Conservation (phyloP, 179 eudicot genomes). For the Gypsophila paniculata region DNA sequence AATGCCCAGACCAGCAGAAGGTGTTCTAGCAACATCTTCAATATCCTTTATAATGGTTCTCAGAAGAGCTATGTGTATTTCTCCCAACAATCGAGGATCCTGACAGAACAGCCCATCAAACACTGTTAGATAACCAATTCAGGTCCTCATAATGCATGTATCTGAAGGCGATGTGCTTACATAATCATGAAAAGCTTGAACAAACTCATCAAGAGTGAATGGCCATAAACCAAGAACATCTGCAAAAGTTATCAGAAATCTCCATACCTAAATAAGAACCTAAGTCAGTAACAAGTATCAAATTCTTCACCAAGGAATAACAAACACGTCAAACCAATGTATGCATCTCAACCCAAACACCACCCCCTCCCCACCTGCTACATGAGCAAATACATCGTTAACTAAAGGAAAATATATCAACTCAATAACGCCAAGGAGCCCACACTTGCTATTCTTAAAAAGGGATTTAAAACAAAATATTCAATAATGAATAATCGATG, state of each 20-base stretch:
- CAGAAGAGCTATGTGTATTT: constrained; percentile 74
- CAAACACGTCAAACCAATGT: neutral
- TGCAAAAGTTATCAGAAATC: constrained; percentile 69
- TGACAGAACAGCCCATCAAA: constrained; percentile 26
- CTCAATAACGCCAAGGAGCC: neutral
- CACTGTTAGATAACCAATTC: neutral
- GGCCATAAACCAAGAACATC: constrained; percentile 96
- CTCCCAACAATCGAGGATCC: constrained; percentile 82
- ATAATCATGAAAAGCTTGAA: constrained; percentile 85
- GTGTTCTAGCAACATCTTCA: constrained; percentile 85
- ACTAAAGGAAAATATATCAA: neutral
- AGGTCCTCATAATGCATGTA: constrained; percentile 7
- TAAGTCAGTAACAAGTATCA: neutral
- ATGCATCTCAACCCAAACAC: too few species aligned
- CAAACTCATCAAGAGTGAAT: constrained; percentile 84
- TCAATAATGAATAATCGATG: neutral
- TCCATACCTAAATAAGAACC: constrained; percentile 57
- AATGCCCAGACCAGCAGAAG: constrained; percentile 53
- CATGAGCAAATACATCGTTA: neutral
- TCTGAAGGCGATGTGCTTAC: constrained; percentile 39
- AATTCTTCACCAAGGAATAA: neutral
- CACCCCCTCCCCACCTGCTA: too few species aligned
- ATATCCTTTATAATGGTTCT: constrained; percentile 71
- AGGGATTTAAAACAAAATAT: neutral
- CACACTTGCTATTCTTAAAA: neutral